phyloP scores from a whole-genome alignment of 164 flowering plant species.

The Warburgia ugandensis region DNA sequence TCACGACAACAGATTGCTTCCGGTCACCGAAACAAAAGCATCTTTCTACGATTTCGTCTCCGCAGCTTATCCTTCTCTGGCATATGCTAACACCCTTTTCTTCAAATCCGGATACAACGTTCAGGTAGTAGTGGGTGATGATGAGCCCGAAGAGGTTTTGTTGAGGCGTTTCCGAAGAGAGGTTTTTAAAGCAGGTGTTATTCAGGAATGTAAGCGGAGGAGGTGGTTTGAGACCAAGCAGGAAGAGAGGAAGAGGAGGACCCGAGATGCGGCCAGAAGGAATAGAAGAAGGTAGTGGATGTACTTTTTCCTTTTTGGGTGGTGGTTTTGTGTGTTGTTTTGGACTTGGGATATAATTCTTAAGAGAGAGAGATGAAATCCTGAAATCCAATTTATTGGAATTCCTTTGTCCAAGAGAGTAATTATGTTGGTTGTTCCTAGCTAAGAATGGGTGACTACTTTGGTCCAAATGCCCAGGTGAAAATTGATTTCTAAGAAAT shows the following conservation, averaged over 20 bases:
- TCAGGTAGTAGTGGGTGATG: slow-evolving; percentile 54
- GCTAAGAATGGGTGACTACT: too few relatives aligned
- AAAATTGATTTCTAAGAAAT: too few relatives aligned
- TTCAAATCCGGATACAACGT: slow-evolving; percentile 42
- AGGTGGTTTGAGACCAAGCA: slow-evolving; percentile 51
- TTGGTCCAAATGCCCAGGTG: too few relatives aligned
- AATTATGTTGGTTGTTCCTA: too few relatives aligned
- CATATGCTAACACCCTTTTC: neutral
- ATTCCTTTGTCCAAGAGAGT: too few relatives aligned
- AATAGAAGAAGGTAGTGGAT: slow-evolving; percentile 35
- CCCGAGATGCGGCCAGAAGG: slow-evolving; percentile 65
- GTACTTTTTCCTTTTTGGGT: neutral
- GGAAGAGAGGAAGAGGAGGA: slow-evolving; percentile 59
- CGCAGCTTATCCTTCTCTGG: neutral
- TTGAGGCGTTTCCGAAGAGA: slow-evolving; percentile 57
- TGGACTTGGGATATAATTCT: too few relatives aligned
- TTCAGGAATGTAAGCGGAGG: slow-evolving; percentile 60
- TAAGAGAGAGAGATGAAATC: too few relatives aligned
- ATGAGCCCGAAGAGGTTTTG: slow-evolving; percentile 64
- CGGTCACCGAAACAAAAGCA: neutral
- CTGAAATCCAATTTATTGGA: too few relatives aligned
- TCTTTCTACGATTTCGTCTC: neutral
- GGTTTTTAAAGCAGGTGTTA: slow-evolving; percentile 57
- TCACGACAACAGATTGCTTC: neutral
- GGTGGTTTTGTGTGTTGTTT: too few relatives aligned